Evolutionary conservation across 495 filamentous ascomycete genomes (phyloP).

Genomic region (Sordaria brevicollis): DNA sequence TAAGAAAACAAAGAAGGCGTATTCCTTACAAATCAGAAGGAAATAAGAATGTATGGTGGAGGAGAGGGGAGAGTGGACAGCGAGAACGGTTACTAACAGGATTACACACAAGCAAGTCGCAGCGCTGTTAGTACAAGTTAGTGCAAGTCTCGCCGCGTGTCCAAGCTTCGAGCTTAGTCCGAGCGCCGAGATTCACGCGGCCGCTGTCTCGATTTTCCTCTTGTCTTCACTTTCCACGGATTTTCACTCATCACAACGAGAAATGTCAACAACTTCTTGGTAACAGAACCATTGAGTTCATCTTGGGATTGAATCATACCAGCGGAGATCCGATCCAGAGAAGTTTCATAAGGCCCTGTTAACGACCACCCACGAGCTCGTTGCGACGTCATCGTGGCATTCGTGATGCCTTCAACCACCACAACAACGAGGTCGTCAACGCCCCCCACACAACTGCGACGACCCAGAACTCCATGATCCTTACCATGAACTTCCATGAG

Average conservation of each 20-base stretch:
- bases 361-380: background rate
- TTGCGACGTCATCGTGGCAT: background rate
- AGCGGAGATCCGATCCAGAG: no score
- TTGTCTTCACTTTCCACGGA: background rate
- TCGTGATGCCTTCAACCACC: background rate
- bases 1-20: no score
- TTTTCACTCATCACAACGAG: background rate
- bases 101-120: no score
- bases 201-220: background rate
- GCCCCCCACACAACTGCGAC: no score
- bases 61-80: no score
- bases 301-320: no score
- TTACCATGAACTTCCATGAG: no score
- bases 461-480: no score
- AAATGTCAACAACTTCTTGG: background rate
- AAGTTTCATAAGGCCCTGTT: background rate
- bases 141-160: background rate
- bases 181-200: background rate
- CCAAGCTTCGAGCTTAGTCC: background rate
- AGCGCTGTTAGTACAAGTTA: background rate
- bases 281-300: no score
- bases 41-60: no score
- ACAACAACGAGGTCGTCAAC: background rate
- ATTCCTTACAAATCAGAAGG: no score
- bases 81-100: background rate